Evolutionary conservation across 352 stramenopile genomes (phyloP).

Genomic region (Pythium rhizo-oryzae): DNA sequence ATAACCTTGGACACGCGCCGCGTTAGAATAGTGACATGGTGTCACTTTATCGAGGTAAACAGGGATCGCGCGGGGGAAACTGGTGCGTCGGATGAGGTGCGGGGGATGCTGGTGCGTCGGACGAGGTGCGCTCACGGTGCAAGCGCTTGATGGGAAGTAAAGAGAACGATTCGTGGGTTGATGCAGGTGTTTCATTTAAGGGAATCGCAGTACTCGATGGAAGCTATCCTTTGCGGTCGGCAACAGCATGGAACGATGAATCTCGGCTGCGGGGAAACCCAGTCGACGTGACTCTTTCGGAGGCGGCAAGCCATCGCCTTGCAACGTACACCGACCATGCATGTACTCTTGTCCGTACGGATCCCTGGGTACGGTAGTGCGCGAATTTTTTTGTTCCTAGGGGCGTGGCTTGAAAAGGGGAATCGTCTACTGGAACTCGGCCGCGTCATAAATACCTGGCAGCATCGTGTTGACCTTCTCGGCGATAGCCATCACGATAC

Average conservation of each 20-base stretch:
- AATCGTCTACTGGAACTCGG: conserved; percentile 90
- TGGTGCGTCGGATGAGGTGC: background rate
- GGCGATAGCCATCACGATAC: conserved; percentile 97
- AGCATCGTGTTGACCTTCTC: conserved; percentile 98
- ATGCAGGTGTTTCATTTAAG: background rate
- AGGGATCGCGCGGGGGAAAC: background rate
- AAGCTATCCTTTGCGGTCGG: background rate
- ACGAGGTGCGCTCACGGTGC: too few species aligned
- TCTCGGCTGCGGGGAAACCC: background rate
- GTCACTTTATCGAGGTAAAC: background rate
- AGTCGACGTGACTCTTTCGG: background rate
- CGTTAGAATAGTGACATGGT: background rate
- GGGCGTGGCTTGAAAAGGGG: background rate
- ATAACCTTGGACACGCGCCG: conserved; percentile 4
- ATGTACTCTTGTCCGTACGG: background rate
- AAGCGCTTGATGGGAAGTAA: too few species aligned
- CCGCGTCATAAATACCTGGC: conserved; percentile 96
- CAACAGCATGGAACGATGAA: background rate
- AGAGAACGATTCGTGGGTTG: too few species aligned
- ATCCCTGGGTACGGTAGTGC: background rate
- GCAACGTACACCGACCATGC: background rate
- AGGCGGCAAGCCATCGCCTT: background rate
- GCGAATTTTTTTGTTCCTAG: background rate
- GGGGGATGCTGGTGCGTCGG: background rate
- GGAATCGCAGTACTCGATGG: background rate